phyloP scores from a whole-genome alignment of 495 filamentous ascomycete species.

The Trichoderma asperelloides region DNA sequence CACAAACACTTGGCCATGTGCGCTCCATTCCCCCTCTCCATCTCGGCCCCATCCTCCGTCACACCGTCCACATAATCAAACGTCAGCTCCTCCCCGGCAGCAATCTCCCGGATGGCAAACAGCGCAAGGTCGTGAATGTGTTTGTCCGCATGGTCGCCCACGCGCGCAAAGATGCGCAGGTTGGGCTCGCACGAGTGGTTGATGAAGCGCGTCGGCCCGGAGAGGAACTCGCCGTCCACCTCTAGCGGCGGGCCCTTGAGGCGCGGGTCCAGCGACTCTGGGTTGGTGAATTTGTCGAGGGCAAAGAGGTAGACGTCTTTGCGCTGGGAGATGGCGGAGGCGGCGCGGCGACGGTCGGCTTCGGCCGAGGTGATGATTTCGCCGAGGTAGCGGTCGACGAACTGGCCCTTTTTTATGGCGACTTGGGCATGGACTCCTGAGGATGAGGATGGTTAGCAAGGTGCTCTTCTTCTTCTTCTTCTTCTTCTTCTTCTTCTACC shows the following conservation, averaged over 20 bases:
- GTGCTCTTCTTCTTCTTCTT: too few relatives aligned
- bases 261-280: conserved; percentile 32
- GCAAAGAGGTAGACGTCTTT: conserved; percentile 73
- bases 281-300: conserved; percentile 67
- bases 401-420: conserved; percentile 66
- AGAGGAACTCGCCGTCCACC: conserved; percentile 47
- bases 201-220: conserved; percentile 58
- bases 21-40: conserved; percentile 26
- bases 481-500: too few relatives aligned
- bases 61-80: conserved; percentile 72
- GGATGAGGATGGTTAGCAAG: background rate
- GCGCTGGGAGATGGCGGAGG: conserved; percentile 31
- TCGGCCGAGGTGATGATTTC: conserved; percentile 44
- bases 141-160: conserved; percentile 65
- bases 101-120: conserved; percentile 67
- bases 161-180: conserved; percentile 73
- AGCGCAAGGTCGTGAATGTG: conserved; percentile 79
- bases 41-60: conserved; percentile 40
- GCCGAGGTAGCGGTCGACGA: conserved; percentile 50
- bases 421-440: conserved; percentile 21
- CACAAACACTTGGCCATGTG: conserved; percentile 57
- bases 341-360: conserved; percentile 43
- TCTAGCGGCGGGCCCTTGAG: conserved; percentile 35
- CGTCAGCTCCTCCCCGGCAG: conserved; percentile 62
- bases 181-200: conserved; percentile 69